These are phyloP conservation scores for Alternaria novae-zelandiae DNA, from an alignment of 2,329 filamentous ascomycete species.

Conservation along the genomic window DNA sequence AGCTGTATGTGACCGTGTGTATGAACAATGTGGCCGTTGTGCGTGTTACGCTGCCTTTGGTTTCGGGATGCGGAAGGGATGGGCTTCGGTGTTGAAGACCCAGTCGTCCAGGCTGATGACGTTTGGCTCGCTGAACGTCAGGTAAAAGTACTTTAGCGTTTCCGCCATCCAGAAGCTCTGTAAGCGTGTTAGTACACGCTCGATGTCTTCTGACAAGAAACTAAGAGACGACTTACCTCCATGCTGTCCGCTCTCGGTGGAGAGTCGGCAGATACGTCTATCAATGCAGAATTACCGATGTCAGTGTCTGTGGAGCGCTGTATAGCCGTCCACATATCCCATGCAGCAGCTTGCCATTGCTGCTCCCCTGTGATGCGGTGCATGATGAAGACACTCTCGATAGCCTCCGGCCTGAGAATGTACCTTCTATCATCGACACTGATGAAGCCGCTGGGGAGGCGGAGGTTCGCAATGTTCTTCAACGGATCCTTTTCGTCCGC, in stretches of 20 bases:
- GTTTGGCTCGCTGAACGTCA: constrained; percentile 53
- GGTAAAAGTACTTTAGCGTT: constrained; percentile 59
- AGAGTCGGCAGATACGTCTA: constrained; percentile 50
- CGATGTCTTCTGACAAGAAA: neutral
- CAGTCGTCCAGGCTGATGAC: constrained; percentile 54
- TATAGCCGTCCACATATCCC: constrained; percentile 59
- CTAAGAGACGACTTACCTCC: constrained; percentile 43
- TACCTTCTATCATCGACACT: constrained; percentile 54
- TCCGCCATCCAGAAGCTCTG: constrained; percentile 58
- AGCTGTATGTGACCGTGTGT: neutral
- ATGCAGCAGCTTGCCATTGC: constrained; percentile 53
- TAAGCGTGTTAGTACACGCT: constrained; percentile 11
- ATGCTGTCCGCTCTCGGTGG: constrained; percentile 52
- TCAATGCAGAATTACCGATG: constrained; percentile 55
- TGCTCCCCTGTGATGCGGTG: constrained; percentile 65
- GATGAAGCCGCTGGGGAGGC: constrained; percentile 54
- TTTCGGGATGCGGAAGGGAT: constrained; percentile 50
- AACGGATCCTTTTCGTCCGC: constrained; percentile 36
- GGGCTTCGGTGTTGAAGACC: constrained; percentile 58
- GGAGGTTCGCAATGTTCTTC: constrained; percentile 47
- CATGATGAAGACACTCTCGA: constrained; percentile 67
- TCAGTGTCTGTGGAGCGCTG: constrained; percentile 51
- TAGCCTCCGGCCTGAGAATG: constrained; percentile 62
- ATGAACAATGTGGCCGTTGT: neutral
- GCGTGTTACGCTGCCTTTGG: neutral